A percentile compares a stretch with the other conserved stretches of the same genome.
Evolutionary conservation across 1,139 yeast species (phyloP).

Genomic region (Suhomyces choctaworum): DNA sequence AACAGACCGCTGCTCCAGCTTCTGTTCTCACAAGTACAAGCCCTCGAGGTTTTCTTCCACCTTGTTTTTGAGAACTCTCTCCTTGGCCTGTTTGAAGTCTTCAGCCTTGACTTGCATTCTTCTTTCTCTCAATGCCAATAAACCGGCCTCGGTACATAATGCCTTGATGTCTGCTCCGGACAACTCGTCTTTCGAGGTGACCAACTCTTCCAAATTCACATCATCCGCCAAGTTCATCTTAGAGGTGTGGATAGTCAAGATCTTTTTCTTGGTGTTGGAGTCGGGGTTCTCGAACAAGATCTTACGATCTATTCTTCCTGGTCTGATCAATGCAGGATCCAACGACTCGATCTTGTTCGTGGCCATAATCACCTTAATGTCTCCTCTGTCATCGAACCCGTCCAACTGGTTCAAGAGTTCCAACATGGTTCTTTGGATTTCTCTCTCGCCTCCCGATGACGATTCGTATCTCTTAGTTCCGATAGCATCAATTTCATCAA

Average conservation of each 20-base stretch:
- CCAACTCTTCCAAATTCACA: constrained; percentile 87
- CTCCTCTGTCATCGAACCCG: constrained; percentile 98
- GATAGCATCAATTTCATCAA: constrained; percentile 98
- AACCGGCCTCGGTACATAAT: constrained; percentile 96
- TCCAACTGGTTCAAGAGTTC: constrained; percentile 95
- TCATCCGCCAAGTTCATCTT: constrained; percentile 90
- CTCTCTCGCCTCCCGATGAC: constrained; percentile 95
- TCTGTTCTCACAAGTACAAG: constrained; percentile 64
- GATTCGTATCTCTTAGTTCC: constrained; percentile 98
- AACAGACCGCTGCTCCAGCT: too few species aligned
- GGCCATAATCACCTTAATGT: constrained; percentile 98
- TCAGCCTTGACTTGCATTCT: constrained; percentile 97
- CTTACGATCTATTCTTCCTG: constrained; percentile 98
- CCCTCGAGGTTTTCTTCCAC: constrained; percentile 97
- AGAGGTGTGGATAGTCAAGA: constrained; percentile 87
- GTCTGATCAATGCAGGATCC: constrained; percentile 97
- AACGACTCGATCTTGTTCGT: constrained; percentile 93
- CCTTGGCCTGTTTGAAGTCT: constrained; percentile 93
- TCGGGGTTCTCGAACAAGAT: constrained; percentile 96
- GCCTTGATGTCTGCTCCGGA: constrained; percentile 99
- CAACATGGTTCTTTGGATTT: constrained; percentile 97
- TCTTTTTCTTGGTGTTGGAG: constrained; percentile 88
- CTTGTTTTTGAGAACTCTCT: constrained; percentile 95
- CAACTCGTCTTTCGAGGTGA: constrained; percentile 88
- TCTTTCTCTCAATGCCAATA: constrained; percentile 93